phyloP scores from a whole-genome alignment of 2,329 filamentous ascomycete genomes.

The Arachnopeziza araneosa region DNA sequence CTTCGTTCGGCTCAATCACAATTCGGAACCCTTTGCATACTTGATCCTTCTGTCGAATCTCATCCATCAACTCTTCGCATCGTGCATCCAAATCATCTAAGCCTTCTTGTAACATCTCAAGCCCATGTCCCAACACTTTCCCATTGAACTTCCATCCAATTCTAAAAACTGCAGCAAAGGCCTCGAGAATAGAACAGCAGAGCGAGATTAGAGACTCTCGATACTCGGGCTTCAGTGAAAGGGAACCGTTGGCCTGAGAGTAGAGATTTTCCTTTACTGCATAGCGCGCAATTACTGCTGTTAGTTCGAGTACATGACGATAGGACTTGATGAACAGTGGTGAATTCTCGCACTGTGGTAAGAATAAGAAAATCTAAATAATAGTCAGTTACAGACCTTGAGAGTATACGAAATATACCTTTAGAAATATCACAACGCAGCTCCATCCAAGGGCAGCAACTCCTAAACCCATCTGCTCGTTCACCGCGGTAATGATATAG shows the following conservation, averaged over 20 bases:
- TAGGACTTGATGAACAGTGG: neutral
- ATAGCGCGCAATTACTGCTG: constrained; percentile 17
- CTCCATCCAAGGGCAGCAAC: constrained; percentile 14
- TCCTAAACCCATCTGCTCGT: constrained; percentile 13
- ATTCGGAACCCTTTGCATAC: constrained; percentile 9
- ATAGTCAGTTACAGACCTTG: neutral
- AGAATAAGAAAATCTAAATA: neutral
- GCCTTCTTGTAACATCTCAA: neutral
- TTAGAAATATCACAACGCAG: constrained; percentile 8
- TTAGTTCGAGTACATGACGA: constrained; percentile 10
- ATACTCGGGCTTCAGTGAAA: constrained; percentile 12
- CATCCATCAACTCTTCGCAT: neutral
- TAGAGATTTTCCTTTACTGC: constrained; percentile 22
- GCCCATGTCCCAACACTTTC: neutral
- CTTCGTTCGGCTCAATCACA: constrained; percentile 5
- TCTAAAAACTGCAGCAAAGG: constrained; percentile 2
- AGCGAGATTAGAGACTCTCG: constrained; percentile 7
- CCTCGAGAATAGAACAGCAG: constrained; percentile 8
- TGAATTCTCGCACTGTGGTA: neutral
- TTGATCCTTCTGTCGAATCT: constrained; percentile 5
- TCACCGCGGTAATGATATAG: constrained; percentile 10
- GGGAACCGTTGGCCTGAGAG: constrained; percentile 5
- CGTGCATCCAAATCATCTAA: neutral
- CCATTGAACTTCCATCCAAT: neutral
- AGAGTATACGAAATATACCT: neutral